Evolutionary conservation across 768 basidiomycete species (phyloP).

Genomic region (Pleurotus ostreatus): DNA sequence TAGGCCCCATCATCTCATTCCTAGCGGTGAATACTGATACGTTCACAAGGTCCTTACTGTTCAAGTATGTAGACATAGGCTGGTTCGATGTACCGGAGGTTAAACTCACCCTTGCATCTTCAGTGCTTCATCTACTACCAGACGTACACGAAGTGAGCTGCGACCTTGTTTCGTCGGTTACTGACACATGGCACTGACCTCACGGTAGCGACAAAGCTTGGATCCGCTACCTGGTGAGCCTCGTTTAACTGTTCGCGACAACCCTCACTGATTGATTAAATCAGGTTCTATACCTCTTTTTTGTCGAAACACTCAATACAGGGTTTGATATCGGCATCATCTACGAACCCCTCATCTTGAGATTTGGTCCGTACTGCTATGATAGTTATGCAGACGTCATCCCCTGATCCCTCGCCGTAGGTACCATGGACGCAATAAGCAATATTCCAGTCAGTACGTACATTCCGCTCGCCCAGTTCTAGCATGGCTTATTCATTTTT

Average conservation of each 20-base stretch:
- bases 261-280: background rate
- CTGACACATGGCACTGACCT: background rate
- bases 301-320: conserved; percentile 13
- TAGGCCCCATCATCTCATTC: conserved; percentile 10
- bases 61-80: conserved; percentile 4
- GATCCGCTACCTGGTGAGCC: conserved; percentile 9
- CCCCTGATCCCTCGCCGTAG: background rate
- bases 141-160: conserved; percentile 7
- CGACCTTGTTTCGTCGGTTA: background rate
- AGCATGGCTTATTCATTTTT: background rate
- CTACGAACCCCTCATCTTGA: conserved; percentile 11
- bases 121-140: conserved; percentile 9
- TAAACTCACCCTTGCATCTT: background rate
- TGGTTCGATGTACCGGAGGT: background rate
- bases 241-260: background rate
- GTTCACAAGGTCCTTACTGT: conserved; percentile 11
- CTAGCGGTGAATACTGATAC: background rate
- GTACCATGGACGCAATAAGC: background rate
- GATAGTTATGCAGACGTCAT: background rate
- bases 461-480: background rate
- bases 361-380: conserved; percentile 3
- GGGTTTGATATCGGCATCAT: conserved; percentile 9
- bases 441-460: conserved; percentile 7
- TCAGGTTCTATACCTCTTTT: conserved; percentile 10
- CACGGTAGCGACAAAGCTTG: conserved; percentile 4